These are phyloP conservation scores for Prototheca stagnorum DNA, from an alignment of 163 green algal genomes.

Conservation along the genomic window DNA sequence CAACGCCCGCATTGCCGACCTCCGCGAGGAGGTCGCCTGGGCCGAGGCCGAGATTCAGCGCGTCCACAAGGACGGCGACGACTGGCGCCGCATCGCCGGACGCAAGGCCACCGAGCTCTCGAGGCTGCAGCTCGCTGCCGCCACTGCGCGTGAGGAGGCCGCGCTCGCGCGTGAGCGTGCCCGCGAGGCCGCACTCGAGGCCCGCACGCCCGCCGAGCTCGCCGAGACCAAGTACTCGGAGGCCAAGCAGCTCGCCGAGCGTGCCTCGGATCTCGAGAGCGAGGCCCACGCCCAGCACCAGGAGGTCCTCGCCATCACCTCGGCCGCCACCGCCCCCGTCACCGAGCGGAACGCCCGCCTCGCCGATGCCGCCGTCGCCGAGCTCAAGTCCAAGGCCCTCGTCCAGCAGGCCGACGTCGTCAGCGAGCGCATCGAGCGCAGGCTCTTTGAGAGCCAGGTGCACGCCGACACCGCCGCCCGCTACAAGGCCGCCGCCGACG, in stretches of 20 bases:
- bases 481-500: background rate
- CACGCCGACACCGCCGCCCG: conserved; percentile 4
- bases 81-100: background rate
- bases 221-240: conserved; percentile 1
- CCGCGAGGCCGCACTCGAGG: background rate
- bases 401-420: conserved; percentile 6
- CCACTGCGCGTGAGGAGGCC: background rate
- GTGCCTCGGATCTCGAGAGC: background rate
- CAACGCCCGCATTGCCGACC: background rate
- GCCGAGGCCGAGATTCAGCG: background rate
- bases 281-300: background rate
- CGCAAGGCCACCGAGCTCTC: background rate
- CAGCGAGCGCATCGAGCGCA: conserved; percentile 3
- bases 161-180: background rate
- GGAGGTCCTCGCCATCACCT: background rate
- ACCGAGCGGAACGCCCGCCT: conserved; percentile 10
- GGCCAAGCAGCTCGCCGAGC: background rate
- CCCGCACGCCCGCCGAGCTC: background rate
- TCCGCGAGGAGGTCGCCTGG: conserved; percentile 1
- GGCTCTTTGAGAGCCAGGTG: conserved; percentile 10
- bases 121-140: background rate
- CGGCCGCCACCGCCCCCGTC: background rate
- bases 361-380: conserved; percentile 9
- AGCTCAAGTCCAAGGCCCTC: conserved; percentile 2
- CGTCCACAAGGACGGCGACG: background rate